Conservation (phyloP, 2,329 filamentous ascomycete genomes). For the Aspergillus eucalypticola region DNA sequence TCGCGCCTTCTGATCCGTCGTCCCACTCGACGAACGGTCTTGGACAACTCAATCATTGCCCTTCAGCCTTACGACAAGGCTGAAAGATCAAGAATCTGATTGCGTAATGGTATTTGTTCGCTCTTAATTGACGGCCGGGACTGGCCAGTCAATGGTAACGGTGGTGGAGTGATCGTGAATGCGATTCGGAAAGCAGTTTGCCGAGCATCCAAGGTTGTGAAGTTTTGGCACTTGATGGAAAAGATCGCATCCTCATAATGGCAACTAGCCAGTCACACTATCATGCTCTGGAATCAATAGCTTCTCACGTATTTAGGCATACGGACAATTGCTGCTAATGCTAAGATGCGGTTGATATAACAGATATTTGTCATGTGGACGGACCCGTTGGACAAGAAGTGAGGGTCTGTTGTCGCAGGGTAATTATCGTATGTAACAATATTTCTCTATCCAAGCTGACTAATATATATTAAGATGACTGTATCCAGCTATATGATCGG, state of each 20-base stretch:
- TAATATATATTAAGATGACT: too few relatives aligned
- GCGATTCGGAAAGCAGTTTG: background rate
- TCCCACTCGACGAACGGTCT: background rate
- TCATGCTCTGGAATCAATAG: rapidly evolving
- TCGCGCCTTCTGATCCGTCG: background rate
- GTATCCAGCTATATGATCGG: too few relatives aligned
- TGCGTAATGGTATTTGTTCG: background rate
- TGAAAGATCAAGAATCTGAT: background rate
- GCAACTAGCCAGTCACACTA: too few relatives aligned
- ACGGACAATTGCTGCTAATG: too few relatives aligned
- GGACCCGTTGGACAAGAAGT: too few relatives aligned
- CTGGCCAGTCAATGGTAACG: background rate
- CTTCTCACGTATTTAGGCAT: too few relatives aligned
- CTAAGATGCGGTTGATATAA: too few relatives aligned
- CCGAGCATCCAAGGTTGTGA: background rate
- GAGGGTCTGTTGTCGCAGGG: too few relatives aligned
- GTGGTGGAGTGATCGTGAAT: background rate
- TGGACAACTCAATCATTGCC: background rate
- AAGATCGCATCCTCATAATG: too few relatives aligned
- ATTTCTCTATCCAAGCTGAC: too few relatives aligned
- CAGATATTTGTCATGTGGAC: too few relatives aligned
- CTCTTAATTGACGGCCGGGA: background rate
- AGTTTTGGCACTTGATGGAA: too few relatives aligned
- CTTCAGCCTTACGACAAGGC: background rate
- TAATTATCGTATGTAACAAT: rapidly evolving